Conservation (phyloP, 2,329 filamentous ascomycete genomes). For the Daldinia sp. region DNA sequence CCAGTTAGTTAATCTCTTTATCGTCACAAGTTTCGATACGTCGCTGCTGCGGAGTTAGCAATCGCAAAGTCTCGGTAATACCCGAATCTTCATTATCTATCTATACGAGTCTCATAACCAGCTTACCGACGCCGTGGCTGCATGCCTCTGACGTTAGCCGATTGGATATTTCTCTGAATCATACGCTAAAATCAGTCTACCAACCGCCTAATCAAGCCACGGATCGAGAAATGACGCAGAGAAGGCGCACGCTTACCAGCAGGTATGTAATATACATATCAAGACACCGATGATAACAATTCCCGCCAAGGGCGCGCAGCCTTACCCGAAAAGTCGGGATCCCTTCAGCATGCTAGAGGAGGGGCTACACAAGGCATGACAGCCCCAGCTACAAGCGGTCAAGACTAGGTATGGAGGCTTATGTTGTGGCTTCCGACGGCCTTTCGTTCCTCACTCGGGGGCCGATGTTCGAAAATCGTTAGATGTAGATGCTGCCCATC, state of each 20-base stretch:
- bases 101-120: constrained; percentile 10
- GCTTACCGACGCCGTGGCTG: constrained; percentile 1
- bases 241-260: constrained; percentile 34
- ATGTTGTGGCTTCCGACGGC: constrained; percentile 2
- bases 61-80: constrained; percentile 8
- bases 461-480: constrained; percentile 7
- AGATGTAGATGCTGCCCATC: constrained; percentile 8
- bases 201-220: constrained; percentile 8
- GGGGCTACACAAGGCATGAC: not conserved
- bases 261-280: not conserved
- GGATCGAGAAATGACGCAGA: constrained; percentile 19
- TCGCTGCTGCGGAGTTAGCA: constrained; percentile 12
- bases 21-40: constrained; percentile 15
- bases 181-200: constrained; percentile 10
- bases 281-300: constrained; percentile 25
- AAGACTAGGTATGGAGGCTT: constrained; percentile 6
- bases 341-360: not conserved
- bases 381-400: constrained; percentile 22
- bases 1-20: constrained; percentile 22
- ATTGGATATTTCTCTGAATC: constrained; percentile 24
- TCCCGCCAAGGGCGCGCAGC: constrained; percentile 25
- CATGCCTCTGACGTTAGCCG: constrained; percentile 13
- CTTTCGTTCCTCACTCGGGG: constrained; percentile 7
- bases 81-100: constrained; percentile 19
- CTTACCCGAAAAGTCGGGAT: constrained; percentile 28